Conservation (phyloP, 1,284 basidiomycete genomes). For the Trichosporon sp. region DNA sequence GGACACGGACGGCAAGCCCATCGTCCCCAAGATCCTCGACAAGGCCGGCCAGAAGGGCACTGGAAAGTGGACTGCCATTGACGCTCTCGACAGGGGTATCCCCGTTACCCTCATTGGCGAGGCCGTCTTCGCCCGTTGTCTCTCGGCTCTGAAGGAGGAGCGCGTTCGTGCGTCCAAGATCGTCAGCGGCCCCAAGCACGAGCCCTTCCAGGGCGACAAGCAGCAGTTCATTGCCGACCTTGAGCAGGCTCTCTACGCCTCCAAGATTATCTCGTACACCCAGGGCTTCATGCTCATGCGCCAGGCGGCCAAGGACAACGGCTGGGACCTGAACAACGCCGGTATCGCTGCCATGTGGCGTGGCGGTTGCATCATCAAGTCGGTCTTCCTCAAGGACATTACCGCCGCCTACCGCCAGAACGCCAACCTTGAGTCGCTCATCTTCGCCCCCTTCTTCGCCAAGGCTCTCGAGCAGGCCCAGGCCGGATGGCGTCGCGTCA, state of each 20-base stretch:
- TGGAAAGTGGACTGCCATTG: slow-evolving; percentile 99
- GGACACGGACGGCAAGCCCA: slow-evolving; percentile 79
- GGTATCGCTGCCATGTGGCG: slow-evolving; percentile 99
- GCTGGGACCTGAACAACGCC: slow-evolving; percentile 62
- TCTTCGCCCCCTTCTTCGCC: slow-evolving; percentile 98
- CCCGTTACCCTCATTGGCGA: slow-evolving; percentile 97
- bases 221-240: slow-evolving; percentile 94
- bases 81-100: slow-evolving; percentile 91
- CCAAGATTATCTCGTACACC: slow-evolving; percentile 98
- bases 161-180: slow-evolving; percentile 87
- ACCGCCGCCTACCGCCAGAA: slow-evolving; percentile 88
- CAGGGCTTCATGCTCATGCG: slow-evolving; percentile 99
- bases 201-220: slow-evolving; percentile 96
- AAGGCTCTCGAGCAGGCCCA: slow-evolving; percentile 92
- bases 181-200: slow-evolving; percentile 81
- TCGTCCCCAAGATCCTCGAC: slow-evolving; percentile 92
- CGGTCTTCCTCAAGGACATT: slow-evolving; percentile 92
- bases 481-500: slow-evolving; percentile 95
- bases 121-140: slow-evolving; percentile 97
- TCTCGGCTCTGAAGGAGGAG: slow-evolving; percentile 97
- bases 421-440: slow-evolving; percentile 77
- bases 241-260: slow-evolving; percentile 97
- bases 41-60: slow-evolving; percentile 98
- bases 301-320: slow-evolving; percentile 91
- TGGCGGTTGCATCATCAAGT: slow-evolving; percentile 97